These are phyloP conservation scores for Chlorella variabilis DNA, from an alignment of 163 green algal species.

Conservation along the genomic window DNA sequence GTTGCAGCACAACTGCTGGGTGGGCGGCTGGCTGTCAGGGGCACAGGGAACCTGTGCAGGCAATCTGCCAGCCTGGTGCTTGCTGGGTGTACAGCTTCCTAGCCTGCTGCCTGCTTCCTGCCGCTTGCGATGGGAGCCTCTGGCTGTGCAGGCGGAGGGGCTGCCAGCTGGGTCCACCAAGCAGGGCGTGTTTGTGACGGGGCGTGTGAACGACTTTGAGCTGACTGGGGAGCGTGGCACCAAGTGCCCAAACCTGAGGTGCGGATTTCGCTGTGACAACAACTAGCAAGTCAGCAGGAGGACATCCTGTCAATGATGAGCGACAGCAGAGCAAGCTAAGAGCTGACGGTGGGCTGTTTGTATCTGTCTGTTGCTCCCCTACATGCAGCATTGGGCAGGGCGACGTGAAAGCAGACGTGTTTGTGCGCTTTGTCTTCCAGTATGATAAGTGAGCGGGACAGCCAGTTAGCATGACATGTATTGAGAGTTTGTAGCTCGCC, in stretches of 20 bases:
- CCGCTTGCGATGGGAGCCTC: too few species aligned
- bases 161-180: conserved; percentile 7
- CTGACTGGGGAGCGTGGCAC: conserved; percentile 63
- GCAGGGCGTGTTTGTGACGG: conserved; percentile 53
- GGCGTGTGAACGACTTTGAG: conserved; percentile 58
- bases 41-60: too few species aligned
- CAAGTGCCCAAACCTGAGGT: conserved; percentile 86
- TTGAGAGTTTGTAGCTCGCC: not conserved
- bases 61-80: too few species aligned
- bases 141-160: conserved; percentile 1
- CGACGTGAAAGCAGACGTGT: conserved; percentile 78
- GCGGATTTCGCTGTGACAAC: not conserved
- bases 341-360: too few species aligned
- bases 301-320: too few species aligned
- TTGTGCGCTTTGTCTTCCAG: conserved; percentile 65
- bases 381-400: conserved; percentile 76
- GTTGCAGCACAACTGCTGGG: too few species aligned
- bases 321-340: too few species aligned
- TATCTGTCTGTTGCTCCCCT: not conserved
- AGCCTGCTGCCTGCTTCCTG: too few species aligned
- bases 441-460: conserved; percentile 52
- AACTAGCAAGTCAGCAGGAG: too few species aligned
- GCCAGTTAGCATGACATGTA: not conserved
- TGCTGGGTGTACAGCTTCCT: too few species aligned
- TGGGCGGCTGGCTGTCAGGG: too few species aligned